Percentiles rank a stretch among this genome's conserved stretches.
phyloP scores from a whole-genome alignment of 176 grass and related monocot species.

The Carex littledalei region DNA sequence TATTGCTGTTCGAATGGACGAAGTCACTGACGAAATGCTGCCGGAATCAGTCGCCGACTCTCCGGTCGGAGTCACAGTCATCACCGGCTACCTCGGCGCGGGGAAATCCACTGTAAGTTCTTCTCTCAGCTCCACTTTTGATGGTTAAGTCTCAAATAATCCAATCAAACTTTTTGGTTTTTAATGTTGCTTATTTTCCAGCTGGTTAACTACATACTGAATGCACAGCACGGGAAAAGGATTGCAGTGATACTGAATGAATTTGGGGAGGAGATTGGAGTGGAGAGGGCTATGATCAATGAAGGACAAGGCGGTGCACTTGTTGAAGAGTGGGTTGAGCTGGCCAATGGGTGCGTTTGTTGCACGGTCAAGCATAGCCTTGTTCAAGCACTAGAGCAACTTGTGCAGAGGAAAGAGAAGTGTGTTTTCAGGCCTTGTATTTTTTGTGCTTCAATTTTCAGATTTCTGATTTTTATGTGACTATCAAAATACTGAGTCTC shows the following conservation, averaged over 20 bases:
- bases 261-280: conserved; percentile 92
- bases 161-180: background rate
- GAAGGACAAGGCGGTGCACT: conserved; percentile 80
- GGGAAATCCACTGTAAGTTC: conserved; percentile 83
- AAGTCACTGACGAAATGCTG: background rate
- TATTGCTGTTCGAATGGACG: conserved; percentile 48
- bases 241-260: conserved; percentile 91
- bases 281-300: conserved; percentile 97
- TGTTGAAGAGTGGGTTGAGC: conserved; percentile 94
- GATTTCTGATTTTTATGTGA: background rate
- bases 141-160: conserved; percentile 11
- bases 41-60: background rate
- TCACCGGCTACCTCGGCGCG: conserved; percentile 91
- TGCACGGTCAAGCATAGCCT: conserved; percentile 93
- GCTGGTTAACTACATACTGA: conserved; percentile 86
- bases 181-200: conserved; percentile 31
- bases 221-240: conserved; percentile 75
- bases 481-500: background rate
- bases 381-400: conserved; percentile 94
- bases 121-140: conserved; percentile 1
- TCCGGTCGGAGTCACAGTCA: conserved; percentile 84
- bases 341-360: conserved; percentile 95
- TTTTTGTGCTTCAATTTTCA: background rate
- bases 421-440: conserved; percentile 22
- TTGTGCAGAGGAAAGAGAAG: conserved; percentile 87